Conservation (phyloP, 805 yeast species). For the Candida easanensis region DNA sequence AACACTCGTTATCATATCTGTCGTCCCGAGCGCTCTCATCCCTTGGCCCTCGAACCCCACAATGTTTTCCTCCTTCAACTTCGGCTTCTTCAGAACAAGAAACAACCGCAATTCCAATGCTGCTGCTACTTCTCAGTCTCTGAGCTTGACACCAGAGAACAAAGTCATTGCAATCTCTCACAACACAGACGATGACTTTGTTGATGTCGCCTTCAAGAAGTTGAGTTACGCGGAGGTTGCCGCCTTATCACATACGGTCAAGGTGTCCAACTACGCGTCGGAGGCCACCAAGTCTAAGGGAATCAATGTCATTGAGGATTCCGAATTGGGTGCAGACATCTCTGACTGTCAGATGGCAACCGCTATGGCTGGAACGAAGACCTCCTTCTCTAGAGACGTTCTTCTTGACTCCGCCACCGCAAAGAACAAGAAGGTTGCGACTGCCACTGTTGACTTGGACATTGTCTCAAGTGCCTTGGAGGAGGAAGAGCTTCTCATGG, state of each 20-base stretch:
- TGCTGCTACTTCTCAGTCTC: neutral
- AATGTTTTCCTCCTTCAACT: constrained; percentile 14
- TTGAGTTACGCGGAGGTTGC: constrained; percentile 56
- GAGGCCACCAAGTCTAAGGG: neutral
- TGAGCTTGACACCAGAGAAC: constrained; percentile 18
- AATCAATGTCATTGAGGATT: constrained; percentile 15
- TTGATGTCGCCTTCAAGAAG: constrained; percentile 44
- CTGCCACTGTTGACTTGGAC: neutral
- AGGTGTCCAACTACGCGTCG: constrained; percentile 1
- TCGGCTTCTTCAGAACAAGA: constrained; percentile 3
- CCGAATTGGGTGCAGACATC: constrained; percentile 18
- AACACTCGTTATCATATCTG: neutral
- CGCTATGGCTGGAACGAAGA: neutral
- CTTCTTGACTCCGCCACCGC: neutral
- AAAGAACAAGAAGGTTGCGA: neutral
- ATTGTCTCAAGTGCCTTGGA: neutral
- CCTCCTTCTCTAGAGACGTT: neutral
- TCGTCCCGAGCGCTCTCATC: neutral
- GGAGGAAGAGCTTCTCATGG: constrained; percentile 15
- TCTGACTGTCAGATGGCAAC: constrained; percentile 25
- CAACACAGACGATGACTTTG: constrained; percentile 38
- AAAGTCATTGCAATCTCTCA: constrained; percentile 18
- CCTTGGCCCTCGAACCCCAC: neutral
- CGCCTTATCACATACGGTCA: constrained; percentile 26
- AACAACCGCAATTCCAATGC: neutral